Evolutionary conservation across 495 filamentous ascomycete genomes (phyloP), one percentile per base, ranked within the genome.

Genomic region (Haplographium delicatum): DNA sequence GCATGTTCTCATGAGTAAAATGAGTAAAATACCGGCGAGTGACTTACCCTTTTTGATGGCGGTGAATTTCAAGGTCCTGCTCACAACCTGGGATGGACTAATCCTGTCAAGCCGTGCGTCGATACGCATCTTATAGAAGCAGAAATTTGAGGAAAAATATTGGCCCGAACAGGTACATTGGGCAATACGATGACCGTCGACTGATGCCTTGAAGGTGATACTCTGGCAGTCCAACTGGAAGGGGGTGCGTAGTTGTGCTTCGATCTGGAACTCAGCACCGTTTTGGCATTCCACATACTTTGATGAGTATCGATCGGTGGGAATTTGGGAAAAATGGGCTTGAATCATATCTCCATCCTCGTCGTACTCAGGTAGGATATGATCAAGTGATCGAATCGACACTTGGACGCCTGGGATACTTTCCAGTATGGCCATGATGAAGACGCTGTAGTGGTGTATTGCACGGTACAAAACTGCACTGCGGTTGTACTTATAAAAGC

Each of bases 281-380:
- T 65, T 55, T 11, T 43, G 23, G 16, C 60, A 65, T 51, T 70
- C 62, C 24, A 70, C 58, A 35, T 65, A 70, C 41, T 56, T 62
- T 18, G 51, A 56, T 5, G n/a, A n/a, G n/a, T n/a, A n/a, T n/a
- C n/a, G 40, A 44, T 13, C 30, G 44, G 0, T 11, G 18, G 4
- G n/a, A 24, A 6, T 9, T 41, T 20, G 44, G 45, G 15, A n/a
- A 9, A 50, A 11, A 10, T 4, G 47, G 33, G 13, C 45, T 28
- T 30, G 37, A 10, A 18, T 24, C 2, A 41, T 38, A 20, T 31
- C 39, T 2, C 44, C 31, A 28, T 60, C 15, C 0, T 63, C 59
- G 24, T 68, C 52, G 38, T 69, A 71, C 8, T 72, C 69, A 2
- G 37, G 18, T 3, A 61, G 49, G 2, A 55, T 48, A 27, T 27